Evolutionary conservation across 345 rosid genomes (phyloP).

Genomic region (Linum lewisii): DNA sequence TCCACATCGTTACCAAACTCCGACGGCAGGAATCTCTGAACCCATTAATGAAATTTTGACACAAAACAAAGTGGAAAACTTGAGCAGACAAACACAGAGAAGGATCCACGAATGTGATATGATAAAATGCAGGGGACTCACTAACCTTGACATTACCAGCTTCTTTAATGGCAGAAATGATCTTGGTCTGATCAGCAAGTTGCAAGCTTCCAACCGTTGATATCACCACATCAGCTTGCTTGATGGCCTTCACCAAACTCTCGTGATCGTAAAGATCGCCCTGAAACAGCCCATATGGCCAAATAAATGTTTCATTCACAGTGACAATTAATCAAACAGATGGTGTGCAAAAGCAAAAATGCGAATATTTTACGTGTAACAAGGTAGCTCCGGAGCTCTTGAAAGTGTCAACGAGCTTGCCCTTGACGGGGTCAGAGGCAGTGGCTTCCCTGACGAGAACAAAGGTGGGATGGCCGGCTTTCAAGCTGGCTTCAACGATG

Average conservation of each 20-base stretch:
- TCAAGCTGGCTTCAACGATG: conserved; percentile 50
- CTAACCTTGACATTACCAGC: conserved; percentile 41
- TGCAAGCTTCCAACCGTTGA: conserved; percentile 30
- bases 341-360: no score
- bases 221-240: conserved; percentile 48
- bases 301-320: no score
- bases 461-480: conserved; percentile 50
- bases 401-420: conserved; percentile 39
- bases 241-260: conserved; percentile 42
- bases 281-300: no score
- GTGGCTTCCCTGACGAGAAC: conserved; percentile 49
- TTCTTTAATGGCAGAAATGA: conserved; percentile 42
- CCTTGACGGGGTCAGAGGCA: conserved; percentile 44
- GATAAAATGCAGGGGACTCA: background rate
- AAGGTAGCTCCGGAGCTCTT: conserved; percentile 47
- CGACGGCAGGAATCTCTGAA: conserved; percentile 24
- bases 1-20: conserved; percentile 24
- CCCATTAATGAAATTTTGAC: background rate
- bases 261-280: conserved; percentile 33
- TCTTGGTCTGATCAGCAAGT: conserved; percentile 31
- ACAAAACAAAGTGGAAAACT: background rate
- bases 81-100: background rate
- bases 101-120: background rate
- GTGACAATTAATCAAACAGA: no score
- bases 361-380: conserved; percentile 25